phyloP scores from a whole-genome alignment of 2,329 filamentous ascomycete species.

The Microsporum audouinii region DNA sequence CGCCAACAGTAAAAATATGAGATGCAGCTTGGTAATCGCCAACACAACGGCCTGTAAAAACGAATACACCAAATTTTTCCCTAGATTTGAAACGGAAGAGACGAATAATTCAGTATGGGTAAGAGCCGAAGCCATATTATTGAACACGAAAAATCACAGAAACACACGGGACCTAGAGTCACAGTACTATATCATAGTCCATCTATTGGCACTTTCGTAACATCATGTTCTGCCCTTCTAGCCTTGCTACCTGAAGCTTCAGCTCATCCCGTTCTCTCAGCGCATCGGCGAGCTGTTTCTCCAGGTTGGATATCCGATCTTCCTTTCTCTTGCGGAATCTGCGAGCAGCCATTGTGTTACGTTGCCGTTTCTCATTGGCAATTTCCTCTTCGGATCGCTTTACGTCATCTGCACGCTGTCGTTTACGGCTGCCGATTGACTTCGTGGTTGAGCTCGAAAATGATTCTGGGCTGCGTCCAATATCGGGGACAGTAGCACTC shows the following conservation, averaged over 20 bases:
- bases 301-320: constrained; percentile 53
- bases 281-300: constrained; percentile 47
- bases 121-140: too few relatives aligned
- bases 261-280: constrained; percentile 53
- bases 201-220: constrained; percentile 39
- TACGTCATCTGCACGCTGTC: neutral
- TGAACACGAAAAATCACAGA: too few relatives aligned
- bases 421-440: neutral
- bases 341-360: constrained; percentile 60
- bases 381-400: constrained; percentile 3
- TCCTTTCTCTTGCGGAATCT: constrained; percentile 61
- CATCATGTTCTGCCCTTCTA: constrained; percentile 54
- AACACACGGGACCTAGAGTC: too few relatives aligned
- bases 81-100: neutral
- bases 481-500: too few relatives aligned
- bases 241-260: constrained; percentile 49
- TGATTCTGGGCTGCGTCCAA: neutral
- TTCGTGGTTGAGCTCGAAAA: neutral
- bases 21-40: neutral
- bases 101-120: neutral
- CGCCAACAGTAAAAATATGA: neutral
- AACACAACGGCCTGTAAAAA: neutral
- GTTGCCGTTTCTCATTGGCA: constrained; percentile 44
- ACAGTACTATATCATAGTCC: neutral
- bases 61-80: neutral